These are phyloP conservation scores for Prunus salicina DNA, from an alignment of 306 rosid species.

Conservation along the genomic window DNA sequence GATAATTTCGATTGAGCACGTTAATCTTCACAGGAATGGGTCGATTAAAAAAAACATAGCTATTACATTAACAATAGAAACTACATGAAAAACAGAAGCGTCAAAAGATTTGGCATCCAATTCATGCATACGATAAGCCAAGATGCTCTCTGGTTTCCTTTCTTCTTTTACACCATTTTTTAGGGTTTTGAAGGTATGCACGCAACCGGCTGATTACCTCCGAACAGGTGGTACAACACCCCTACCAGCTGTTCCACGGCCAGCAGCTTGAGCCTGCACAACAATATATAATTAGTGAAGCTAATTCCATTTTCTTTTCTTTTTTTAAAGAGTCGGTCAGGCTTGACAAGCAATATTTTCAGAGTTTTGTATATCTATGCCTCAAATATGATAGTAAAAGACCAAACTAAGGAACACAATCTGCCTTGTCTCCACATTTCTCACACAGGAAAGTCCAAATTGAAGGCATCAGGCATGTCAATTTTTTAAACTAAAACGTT, in stretches of 20 bases:
- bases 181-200: constrained; percentile 1
- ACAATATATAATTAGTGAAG: constrained; percentile 5
- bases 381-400: not conserved
- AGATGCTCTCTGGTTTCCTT: constrained; percentile 25
- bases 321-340: not conserved
- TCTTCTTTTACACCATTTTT: constrained; percentile 27
- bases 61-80: constrained; percentile 11
- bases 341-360: not conserved
- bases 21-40: not conserved
- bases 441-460: not conserved
- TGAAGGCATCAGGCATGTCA: not conserved
- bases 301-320: not conserved
- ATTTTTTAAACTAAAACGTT: not conserved
- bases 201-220: constrained; percentile 47
- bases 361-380: not conserved
- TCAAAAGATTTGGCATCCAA: constrained; percentile 19
- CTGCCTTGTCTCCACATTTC: not conserved
- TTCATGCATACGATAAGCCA: constrained; percentile 13
- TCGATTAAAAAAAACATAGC: not conserved
- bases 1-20: not conserved
- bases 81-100: not conserved
- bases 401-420: not conserved
- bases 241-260: constrained; percentile 93
- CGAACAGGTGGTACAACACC: constrained; percentile 80
- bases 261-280: constrained; percentile 90